Conservation (phyloP, 1,284 basidiomycete genomes). For the Trichosporon inkin region DNA sequence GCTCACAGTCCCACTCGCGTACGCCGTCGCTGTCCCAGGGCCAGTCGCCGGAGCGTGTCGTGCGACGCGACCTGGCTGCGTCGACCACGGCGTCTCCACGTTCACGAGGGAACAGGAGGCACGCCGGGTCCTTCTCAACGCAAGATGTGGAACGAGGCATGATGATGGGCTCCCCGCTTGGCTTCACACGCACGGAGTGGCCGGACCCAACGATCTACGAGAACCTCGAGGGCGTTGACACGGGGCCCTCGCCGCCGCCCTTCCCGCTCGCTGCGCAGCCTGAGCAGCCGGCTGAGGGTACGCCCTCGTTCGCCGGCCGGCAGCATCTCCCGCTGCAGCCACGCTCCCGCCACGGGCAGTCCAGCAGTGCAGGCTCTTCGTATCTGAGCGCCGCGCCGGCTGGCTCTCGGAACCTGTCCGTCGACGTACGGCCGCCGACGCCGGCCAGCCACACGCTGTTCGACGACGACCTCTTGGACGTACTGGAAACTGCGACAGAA, state of each 20-base stretch:
- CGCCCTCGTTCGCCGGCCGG: neutral
- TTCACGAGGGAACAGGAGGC: constrained; percentile 58
- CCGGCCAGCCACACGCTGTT: constrained; percentile 47
- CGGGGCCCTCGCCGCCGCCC: constrained; percentile 10
- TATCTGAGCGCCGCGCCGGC: constrained; percentile 10
- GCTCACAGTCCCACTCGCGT: neutral
- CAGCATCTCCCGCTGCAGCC: constrained; percentile 1
- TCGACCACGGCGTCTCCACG: constrained; percentile 13
- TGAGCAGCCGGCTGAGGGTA: constrained; percentile 11
- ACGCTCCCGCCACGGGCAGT: constrained; percentile 28
- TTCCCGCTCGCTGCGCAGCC: constrained; percentile 22
- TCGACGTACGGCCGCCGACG: constrained; percentile 47
- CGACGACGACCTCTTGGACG: constrained; percentile 53
- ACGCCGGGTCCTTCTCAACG: constrained; percentile 87
- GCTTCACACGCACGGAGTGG: constrained; percentile 16
- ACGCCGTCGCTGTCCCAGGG: constrained; percentile 4
- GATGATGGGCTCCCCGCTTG: constrained; percentile 57
- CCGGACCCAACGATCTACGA: constrained; percentile 17
- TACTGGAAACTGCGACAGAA: constrained; percentile 52
- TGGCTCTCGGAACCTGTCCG: constrained; percentile 35
- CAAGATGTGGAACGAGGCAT: constrained; percentile 87
- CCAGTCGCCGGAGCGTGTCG: constrained; percentile 8
- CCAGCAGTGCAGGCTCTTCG: constrained; percentile 38
- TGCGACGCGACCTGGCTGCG: neutral
- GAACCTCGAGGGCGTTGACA: constrained; percentile 12